These are phyloP conservation scores for Lentinula edodes DNA, from an alignment of 768 basidiomycete genomes.

Conservation along the genomic window DNA sequence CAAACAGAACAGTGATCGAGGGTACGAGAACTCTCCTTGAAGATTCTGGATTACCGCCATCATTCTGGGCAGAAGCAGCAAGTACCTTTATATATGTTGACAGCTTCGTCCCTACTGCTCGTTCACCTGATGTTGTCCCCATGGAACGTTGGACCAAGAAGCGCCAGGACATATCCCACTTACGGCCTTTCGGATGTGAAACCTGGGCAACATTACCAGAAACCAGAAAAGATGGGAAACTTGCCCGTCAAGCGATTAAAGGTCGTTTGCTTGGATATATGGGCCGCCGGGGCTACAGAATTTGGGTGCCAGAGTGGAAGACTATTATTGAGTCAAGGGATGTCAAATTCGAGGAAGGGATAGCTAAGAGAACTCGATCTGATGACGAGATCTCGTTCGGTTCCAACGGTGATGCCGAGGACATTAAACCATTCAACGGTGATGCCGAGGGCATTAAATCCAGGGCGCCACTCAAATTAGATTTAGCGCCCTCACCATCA, in stretches of 20 bases:
- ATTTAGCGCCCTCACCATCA: too few relatives aligned
- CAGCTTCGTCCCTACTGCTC: neutral
- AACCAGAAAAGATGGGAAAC: neutral
- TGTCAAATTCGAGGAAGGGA: neutral
- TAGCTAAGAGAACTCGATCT: too few relatives aligned
- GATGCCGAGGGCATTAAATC: too few relatives aligned
- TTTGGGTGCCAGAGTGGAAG: neutral
- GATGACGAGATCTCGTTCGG: too few relatives aligned
- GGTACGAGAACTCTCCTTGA: neutral
- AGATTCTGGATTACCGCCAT: neutral
- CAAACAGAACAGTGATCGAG: conserved; percentile 17
- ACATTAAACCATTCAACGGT: too few relatives aligned
- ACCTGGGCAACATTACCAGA: neutral
- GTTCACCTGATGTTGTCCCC: neutral
- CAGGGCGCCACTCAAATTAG: too few relatives aligned
- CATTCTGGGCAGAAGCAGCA: neutral
- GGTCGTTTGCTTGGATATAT: neutral
- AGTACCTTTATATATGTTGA: neutral
- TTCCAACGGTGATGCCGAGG: too few relatives aligned
- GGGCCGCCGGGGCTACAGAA: neutral
- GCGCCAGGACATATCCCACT: neutral
- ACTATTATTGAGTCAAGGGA: neutral
- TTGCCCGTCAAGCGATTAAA: neutral
- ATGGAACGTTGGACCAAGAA: neutral
- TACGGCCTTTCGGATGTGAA: neutral